A percentile compares a stretch with the other conserved stretches of the same genome.
Conservation (phyloP, 78 protist species). For the Isochrysis galbana region DNA sequence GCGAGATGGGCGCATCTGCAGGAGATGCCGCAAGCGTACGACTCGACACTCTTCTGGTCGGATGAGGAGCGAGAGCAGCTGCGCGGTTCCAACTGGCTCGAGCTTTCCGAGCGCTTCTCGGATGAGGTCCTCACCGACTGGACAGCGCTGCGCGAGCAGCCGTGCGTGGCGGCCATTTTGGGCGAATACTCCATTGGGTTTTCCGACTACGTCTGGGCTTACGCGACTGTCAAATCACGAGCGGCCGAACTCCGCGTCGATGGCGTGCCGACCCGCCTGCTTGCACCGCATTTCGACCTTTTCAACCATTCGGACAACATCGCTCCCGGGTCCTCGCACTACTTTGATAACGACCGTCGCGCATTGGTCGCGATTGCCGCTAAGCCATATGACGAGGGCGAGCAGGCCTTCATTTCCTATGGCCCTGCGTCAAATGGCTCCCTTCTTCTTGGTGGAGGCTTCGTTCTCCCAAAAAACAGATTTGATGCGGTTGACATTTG, state of each 20-base stretch:
- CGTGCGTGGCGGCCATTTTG: not conserved
- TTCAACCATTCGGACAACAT: not conserved
- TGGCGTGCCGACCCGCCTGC: not conserved
- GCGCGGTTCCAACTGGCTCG: not conserved
- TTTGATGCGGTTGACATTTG: not conserved
- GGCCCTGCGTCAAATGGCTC: not conserved
- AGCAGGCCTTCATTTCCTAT: slow-evolving; percentile 25
- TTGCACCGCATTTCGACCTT: not conserved
- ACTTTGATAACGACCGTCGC: not conserved
- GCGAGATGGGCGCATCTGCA: not conserved
- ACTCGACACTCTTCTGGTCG: not conserved
- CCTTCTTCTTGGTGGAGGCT: not conserved
- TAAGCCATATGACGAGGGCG: not conserved
- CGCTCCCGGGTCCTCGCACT: not conserved
- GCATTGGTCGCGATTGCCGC: not conserved
- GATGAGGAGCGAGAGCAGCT: not conserved
- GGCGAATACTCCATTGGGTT: not conserved
- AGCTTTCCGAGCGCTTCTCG: not conserved
- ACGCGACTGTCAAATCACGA: slow-evolving; percentile 11
- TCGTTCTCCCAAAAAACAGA: not conserved
- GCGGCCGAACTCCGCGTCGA: not conserved
- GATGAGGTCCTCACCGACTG: not conserved
- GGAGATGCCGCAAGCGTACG: not conserved
- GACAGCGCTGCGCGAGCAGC: not conserved
- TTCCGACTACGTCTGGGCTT: not conserved